Conservation (phyloP, 371 early-diverging fungal species). For the Saksenaea oblongispora region DNA sequence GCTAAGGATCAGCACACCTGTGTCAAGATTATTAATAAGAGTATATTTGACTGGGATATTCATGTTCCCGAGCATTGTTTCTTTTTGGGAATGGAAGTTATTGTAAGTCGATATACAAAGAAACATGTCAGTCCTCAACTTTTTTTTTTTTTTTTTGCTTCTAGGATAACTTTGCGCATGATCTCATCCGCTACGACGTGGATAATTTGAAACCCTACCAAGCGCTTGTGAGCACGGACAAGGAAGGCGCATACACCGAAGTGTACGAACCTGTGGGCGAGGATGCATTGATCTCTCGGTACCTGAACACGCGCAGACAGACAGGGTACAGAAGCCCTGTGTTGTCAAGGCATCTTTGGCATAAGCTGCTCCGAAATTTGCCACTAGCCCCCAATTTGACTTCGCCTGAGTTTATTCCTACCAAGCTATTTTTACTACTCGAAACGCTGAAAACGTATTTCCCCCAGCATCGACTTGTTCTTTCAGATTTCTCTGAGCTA, state of each 20-base stretch:
- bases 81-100: constrained; percentile 92
- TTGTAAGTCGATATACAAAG: constrained; percentile 55
- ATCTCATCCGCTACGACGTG: constrained; percentile 85
- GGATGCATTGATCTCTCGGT: constrained; percentile 76
- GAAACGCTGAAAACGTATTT: constrained; percentile 77
- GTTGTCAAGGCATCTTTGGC: constrained; percentile 48
- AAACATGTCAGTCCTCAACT: constrained; percentile 15
- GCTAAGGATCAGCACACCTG: constrained; percentile 52
- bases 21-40: constrained; percentile 83
- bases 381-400: constrained; percentile 90
- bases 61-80: constrained; percentile 77
- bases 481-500: constrained; percentile 86
- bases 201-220: constrained; percentile 74
- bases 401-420: constrained; percentile 87
- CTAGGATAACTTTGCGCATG: constrained; percentile 95
- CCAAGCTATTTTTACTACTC: constrained; percentile 77
- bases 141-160: neutral
- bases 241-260: constrained; percentile 84
- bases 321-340: constrained; percentile 65
- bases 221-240: constrained; percentile 80
- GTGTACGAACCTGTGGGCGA: constrained; percentile 75
- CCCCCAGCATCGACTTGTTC: constrained; percentile 85
- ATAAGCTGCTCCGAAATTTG: constrained; percentile 57
- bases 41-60: constrained; percentile 90
- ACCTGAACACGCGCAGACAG: constrained; percentile 62